These are phyloP conservation scores for Stentor roeselii DNA, from an alignment of 73 alveolate species.

Conservation along the genomic window DNA sequence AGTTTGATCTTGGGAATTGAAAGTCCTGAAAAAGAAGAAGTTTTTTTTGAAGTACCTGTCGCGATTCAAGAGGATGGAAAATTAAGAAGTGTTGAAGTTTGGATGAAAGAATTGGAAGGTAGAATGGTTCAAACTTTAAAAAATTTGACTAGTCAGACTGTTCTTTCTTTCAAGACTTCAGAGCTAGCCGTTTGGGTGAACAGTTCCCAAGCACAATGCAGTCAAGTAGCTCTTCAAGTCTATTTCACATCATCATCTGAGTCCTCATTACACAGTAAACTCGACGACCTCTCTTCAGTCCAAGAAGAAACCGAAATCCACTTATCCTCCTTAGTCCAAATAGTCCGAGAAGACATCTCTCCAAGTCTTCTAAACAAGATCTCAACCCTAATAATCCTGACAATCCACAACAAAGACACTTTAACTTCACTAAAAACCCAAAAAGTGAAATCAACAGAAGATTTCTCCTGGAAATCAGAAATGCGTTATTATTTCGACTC, in stretches of 20 bases:
- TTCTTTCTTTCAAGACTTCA: slow-evolving; percentile 38
- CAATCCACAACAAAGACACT: slow-evolving; percentile 81
- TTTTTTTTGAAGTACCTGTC: slow-evolving; percentile 52
- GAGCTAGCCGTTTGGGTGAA: slow-evolving; percentile 61
- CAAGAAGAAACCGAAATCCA: slow-evolving; percentile 22
- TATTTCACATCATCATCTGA: slow-evolving; percentile 46
- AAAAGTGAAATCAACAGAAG: slow-evolving; percentile 48
- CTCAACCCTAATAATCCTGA: slow-evolving; percentile 68
- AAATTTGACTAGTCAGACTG: slow-evolving; percentile 28
- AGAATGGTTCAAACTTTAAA: slow-evolving; percentile 57
- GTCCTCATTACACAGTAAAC: slow-evolving; percentile 30
- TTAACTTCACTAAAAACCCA: slow-evolving; percentile 41
- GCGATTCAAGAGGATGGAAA: slow-evolving; percentile 70
- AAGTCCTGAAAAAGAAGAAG: slow-evolving; percentile 69
- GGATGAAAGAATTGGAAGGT: slow-evolving; percentile 60
- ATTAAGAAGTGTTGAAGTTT: slow-evolving; percentile 65
- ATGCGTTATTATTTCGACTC: slow-evolving; percentile 69
- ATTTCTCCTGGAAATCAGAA: slow-evolving; percentile 75
- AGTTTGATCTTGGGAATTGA: slow-evolving; percentile 44
- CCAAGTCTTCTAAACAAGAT: slow-evolving; percentile 36
- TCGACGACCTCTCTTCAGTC: slow-evolving; percentile 57
- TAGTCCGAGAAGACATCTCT: slow-evolving; percentile 38
- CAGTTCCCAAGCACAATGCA: slow-evolving; percentile 55
- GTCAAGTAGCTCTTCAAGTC: slow-evolving; percentile 49
- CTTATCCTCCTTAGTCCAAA: slow-evolving; percentile 40